Base-by-base conservation (phyloP, 2,329 filamentous ascomycete genomes). In the Hymenoscyphus albidus region DNA sequence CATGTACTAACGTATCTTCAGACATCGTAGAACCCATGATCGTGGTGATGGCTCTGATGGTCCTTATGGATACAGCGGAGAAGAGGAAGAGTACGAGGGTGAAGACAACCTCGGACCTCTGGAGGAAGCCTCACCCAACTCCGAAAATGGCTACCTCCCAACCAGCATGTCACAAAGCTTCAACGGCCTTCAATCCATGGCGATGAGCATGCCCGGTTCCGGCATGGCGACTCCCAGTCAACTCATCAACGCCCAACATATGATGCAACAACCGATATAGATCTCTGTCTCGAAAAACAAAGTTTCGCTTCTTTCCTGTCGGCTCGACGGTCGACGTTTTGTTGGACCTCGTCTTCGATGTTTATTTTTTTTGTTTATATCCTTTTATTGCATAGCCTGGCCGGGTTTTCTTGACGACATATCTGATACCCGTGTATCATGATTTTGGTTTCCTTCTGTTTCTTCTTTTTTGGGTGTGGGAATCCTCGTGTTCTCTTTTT, bases 21-120 rank as follows among this genome's bases (percentile, higher is more conserved):
- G 86, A 76, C 88, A 91, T 79, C 84, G 83, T 76, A 84, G 83
- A 74, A 97, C 93, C 72, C 94, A 98, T 79, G 96, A 97, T 82
- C 85, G 87, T 55, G 87, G 85, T 12, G 87, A 89, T 71, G 89
- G 85, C 77, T 82, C 83, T 64, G 86, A 89, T 59, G 85, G 85
- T 42, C 81, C 77, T 54, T 86, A 89, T 55, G 81, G 80, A 61
- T 82, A 88, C 72, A 84, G 83, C 74, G 83, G 88, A 66, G 89
- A 90, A 48, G 93, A 94, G 64, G 92, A 96, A 74, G 91, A 95
- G 62, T 88, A 83, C 71, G 88, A 86, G 42, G 92, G 94, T 66
- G 92, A 96, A 70, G 91, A 95, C 70, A 90, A 93, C 38, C 87
- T 94, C 63, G 89, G 90, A 61, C 89, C 91, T 48, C 84, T 93